Base-by-base conservation (phyloP, 306 rosid genomes). In the Pterocarpus santalinus region DNA sequence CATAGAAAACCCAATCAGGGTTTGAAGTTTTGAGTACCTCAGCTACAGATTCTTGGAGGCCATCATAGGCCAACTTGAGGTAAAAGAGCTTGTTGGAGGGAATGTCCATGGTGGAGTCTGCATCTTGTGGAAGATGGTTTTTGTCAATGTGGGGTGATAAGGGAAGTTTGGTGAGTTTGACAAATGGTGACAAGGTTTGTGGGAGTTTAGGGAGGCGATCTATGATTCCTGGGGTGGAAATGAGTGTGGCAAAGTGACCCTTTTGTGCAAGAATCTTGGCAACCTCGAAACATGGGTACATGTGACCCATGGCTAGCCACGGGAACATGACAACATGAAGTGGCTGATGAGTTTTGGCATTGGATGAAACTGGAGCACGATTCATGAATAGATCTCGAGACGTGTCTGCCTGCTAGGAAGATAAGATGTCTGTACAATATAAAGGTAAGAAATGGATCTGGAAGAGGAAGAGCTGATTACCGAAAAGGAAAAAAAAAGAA, bases 231-330 rank as follows among this genome's bases (percentile, higher is more conserved):
- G 93, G 88, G 35, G 93, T 89, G 34, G 93, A 91, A 0, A 88
- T 39, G 65, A 90, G 81, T 6, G 93, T 86, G 13, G 78, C 53
- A 2, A 13, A 39, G 62, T 87, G 90, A 80, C 86, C 89, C 76
- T 86, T 88, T 69, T 76, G 88, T 41, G 92, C 92, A 16, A 91
- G 87, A 68, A 89, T 85, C 79, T 89, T 89, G 8, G 87, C 77
- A 14, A 91, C 76, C 71, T 89, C 83, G 2, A 88, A 83, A 8
- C 72, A 86, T 1, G 93, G 92, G 12, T 78, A 84, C 9, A 87
- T 68, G 73, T 89, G 93, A 51, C 93, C 95, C 58, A 87, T 82
- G 17, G 91, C 95, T 13, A 91, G 82, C 91, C 96, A 91, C 86
- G 96, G 96, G 15, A 89, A 86, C 86, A 89, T 60, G 3, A 79